A percentile compares a stretch with the other conserved stretches of the same genome.
These are phyloP conservation scores for Phaeoacremonium minimum DNA, from an alignment of 2,329 filamentous ascomycete genomes.

Conservation along the genomic window DNA sequence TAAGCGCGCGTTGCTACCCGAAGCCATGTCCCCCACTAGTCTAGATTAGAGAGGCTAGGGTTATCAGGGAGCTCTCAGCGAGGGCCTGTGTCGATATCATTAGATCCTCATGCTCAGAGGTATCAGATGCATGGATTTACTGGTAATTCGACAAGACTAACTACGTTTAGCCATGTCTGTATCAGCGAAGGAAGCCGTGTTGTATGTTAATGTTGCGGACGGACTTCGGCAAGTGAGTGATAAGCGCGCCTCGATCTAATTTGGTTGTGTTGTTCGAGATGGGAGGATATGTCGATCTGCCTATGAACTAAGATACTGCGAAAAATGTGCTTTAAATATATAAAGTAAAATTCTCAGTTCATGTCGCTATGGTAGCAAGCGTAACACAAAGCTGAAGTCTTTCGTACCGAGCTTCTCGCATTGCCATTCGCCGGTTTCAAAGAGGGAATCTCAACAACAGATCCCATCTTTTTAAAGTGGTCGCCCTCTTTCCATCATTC, in stretches of 20 bases:
- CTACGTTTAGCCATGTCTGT: background rate
- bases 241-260: background rate
- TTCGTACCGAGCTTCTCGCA: background rate
- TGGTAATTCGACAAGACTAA: background rate
- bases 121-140: background rate
- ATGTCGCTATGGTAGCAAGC: background rate
- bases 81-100: background rate
- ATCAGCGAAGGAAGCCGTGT: background rate
- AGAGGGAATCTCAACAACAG: background rate
- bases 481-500: background rate
- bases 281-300: background rate
- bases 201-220: background rate
- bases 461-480: background rate
- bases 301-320: background rate
- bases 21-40: background rate
- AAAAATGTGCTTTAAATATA: background rate
- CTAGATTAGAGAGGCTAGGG: background rate
- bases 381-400: background rate
- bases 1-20: background rate
- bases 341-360: background rate
- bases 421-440: background rate
- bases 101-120: background rate
- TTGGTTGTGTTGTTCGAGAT: background rate
- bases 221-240: background rate
- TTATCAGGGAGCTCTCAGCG: background rate